Evolutionary conservation across 177 flowering plant species (phyloP).

Genomic region (Viscum album): DNA sequence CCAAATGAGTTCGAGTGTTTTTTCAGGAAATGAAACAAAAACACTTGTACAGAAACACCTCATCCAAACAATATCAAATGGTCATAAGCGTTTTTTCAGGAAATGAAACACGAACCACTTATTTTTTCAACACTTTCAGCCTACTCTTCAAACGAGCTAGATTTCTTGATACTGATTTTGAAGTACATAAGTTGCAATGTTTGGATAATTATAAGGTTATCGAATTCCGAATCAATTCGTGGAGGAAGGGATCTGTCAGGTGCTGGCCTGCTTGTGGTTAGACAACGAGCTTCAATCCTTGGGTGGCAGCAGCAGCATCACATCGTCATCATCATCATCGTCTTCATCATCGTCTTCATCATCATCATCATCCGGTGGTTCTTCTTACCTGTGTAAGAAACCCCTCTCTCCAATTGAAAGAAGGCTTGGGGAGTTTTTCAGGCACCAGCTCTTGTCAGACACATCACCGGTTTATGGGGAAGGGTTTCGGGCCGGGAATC

Average conservation of each 20-base stretch:
- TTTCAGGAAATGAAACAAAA: no score
- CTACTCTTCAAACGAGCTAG: no score
- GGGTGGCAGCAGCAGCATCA: conserved; percentile 30
- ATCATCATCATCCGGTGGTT: conserved; percentile 33
- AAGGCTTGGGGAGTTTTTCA: conserved; percentile 82
- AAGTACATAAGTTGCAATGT: no score
- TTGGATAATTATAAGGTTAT: conserved; percentile 48
- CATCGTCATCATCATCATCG: conserved; percentile 27
- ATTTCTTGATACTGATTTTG: no score
- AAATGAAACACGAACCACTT: no score
- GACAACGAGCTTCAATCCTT: conserved; percentile 46
- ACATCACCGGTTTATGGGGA: conserved; percentile 78
- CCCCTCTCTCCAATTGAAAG: conserved; percentile 54
- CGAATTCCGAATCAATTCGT: conserved; percentile 68
- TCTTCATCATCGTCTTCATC: conserved; percentile 17
- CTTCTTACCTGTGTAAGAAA: conserved; percentile 30
- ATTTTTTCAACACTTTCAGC: no score
- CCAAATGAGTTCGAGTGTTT: no score
- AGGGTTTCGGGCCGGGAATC: conserved; percentile 73
- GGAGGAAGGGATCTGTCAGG: conserved; percentile 98
- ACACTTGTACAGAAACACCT: no score
- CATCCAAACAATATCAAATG: no score
- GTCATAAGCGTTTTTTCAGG: no score
- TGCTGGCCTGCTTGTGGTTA: conserved; percentile 88
- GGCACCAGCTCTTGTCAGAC: conserved; percentile 82